These are phyloP conservation scores for Fusarium pininemorale DNA, from an alignment of 2,329 filamentous ascomycete genomes.

Conservation along the genomic window DNA sequence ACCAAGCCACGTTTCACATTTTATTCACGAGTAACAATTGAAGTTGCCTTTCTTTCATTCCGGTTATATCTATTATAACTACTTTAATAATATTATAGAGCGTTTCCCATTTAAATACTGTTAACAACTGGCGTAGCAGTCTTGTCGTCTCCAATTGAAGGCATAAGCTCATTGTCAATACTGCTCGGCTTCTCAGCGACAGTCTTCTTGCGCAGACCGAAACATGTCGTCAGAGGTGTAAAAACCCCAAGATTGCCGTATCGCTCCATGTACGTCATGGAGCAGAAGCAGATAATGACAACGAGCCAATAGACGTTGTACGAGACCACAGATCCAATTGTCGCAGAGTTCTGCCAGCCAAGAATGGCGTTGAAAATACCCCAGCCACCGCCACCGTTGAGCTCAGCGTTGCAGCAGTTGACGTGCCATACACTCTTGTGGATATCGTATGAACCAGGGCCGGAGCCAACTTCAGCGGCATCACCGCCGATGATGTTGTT, in stretches of 20 bases:
- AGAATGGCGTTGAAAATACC: neutral
- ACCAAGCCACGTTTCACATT: neutral
- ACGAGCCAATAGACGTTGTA: neutral
- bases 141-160: neutral
- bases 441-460: neutral
- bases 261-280: neutral
- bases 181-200: neutral
- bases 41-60: neutral
- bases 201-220: neutral
- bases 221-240: neutral
- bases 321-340: neutral
- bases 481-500: neutral
- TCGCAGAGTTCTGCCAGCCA: neutral
- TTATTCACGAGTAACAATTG: rapidly evolving
- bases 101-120: rapidly evolving
- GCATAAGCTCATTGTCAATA: neutral
- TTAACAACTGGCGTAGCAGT: neutral
- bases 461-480: neutral
- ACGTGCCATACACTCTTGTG: neutral
- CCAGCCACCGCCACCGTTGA: neutral
- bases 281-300: neutral
- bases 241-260: neutral
- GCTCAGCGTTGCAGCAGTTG: neutral
- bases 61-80: rapidly evolving
- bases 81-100: rapidly evolving